These are phyloP conservation scores for Daldinia bambusicola DNA, from an alignment of 495 filamentous ascomycete species.

Conservation along the genomic window DNA sequence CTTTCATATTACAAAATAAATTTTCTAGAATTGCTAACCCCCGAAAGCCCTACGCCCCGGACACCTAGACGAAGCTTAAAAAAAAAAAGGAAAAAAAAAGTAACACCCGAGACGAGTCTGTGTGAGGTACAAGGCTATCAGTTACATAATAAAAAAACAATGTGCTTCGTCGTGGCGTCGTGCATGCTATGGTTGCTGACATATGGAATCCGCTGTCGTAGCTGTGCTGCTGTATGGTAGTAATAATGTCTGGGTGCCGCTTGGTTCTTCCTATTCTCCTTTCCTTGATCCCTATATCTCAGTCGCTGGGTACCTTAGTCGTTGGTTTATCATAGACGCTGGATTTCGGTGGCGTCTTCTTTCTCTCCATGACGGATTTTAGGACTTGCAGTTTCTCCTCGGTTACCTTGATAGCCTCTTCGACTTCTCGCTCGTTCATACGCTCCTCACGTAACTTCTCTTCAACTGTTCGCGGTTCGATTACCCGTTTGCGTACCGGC, in stretches of 20 bases:
- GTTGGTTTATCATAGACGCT: constrained; percentile 18
- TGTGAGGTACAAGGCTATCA: constrained; percentile 48
- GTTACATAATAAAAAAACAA: constrained; percentile 34
- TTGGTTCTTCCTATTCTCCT: constrained; percentile 5
- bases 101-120: constrained; percentile 17
- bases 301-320: constrained; percentile 25
- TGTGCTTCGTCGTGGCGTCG: constrained; percentile 50
- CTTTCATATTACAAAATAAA: constrained; percentile 44
- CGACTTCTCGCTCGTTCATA: constrained; percentile 83
- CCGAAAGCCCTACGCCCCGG: constrained; percentile 13
- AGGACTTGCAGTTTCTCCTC: constrained; percentile 81
- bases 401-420: constrained; percentile 84
- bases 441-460: constrained; percentile 71
- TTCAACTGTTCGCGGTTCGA: constrained; percentile 60
- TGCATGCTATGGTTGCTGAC: constrained; percentile 34
- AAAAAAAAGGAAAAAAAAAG: not conserved
- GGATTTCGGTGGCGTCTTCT: constrained; percentile 50
- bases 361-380: constrained; percentile 74
- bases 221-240: constrained; percentile 20
- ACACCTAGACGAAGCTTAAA: constrained; percentile 29
- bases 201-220: constrained; percentile 40
- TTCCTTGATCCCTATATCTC: constrained; percentile 28
- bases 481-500: constrained; percentile 49
- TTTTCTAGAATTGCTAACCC: constrained; percentile 21
- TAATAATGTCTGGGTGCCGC: not conserved